A percentile compares a stretch with the other conserved stretches of the same genome.
Evolutionary conservation across 2,329 filamentous ascomycete species (phyloP).

Genomic region (Phialocephala sp.): DNA sequence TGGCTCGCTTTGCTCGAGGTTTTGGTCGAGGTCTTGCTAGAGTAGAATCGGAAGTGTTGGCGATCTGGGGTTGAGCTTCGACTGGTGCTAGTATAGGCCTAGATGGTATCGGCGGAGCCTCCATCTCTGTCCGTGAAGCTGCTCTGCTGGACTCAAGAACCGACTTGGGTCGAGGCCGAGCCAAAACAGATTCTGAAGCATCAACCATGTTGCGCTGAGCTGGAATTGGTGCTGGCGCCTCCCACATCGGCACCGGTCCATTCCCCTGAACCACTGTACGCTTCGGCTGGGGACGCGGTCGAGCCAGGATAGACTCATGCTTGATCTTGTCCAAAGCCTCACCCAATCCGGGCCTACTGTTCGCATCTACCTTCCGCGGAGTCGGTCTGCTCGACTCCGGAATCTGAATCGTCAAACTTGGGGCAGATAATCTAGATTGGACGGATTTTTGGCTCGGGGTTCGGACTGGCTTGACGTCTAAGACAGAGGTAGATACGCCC

Average conservation of each 20-base stretch:
- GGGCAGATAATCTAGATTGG: not conserved
- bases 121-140: not conserved
- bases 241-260: not conserved
- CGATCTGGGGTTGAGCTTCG: not conserved
- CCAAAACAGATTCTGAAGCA: not conserved
- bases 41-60: not conserved
- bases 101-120: not conserved
- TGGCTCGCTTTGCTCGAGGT: not conserved
- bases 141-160: not conserved
- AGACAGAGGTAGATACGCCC: not conserved
- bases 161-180: not conserved
- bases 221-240: not conserved
- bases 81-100: not conserved
- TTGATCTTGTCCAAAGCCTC: conserved; percentile 3
- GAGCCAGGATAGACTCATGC: not conserved
- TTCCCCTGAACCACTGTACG: not conserved
- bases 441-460: not conserved
- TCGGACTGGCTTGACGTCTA: not conserved
- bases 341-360: not conserved
- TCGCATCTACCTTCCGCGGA: not conserved
- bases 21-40: not conserved
- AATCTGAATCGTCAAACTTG: conserved; percentile 1
- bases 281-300: not conserved
- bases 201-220: not conserved
- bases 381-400: not conserved